Evolutionary conservation across 164 flowering plant genomes (phyloP), one percentile per base, ranked within the genome.

Genomic region (Sedum album): DNA sequence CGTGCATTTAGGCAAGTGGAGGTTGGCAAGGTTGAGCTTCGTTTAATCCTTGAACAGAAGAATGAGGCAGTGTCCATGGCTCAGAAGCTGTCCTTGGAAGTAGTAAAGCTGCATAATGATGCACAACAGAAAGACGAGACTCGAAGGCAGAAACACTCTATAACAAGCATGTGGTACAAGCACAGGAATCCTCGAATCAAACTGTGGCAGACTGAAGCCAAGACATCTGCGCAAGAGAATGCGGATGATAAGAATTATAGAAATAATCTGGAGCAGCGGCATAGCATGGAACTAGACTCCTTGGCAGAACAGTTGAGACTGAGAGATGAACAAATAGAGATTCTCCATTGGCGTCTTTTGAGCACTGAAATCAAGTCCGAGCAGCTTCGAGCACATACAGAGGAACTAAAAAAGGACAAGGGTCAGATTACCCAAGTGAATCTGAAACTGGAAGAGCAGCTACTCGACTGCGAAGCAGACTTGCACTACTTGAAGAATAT

Each of bases 121-220:
- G 79, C 78, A 74, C 97, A 90, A 30, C 97, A 90, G 69, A 95
- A 95, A 67, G 96, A 91, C 66, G 85, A 89, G 68, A 85, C 92
- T 14, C 86, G 80, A 72, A 76, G 75, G 39, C 86, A 75, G 49
- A 86, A 80, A 65, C 74, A 72, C 68, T 83, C 88, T 1, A 69
- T 83, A 64, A 84, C 78, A 75, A 84, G 80, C 70, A 78, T 80
- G 77, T 74, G 84, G 72, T 73, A 76, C 6, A 76, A 65, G 44
- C 81, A 80, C 51, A 65, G 51, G 1, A 75, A 72, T 69, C 72
- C 79, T 20, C 74, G 77, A 11, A 44, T 63, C 0, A 81, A 71
- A 42, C 68, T 70, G 62, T 76, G 81, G 13, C 74, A 79, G n/a
- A 28, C 62, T 57, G 26, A 15, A 28, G 62, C 20, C 62, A 57